phyloP scores from a whole-genome alignment of 257 asterid species.

The Solanum sitiens region DNA sequence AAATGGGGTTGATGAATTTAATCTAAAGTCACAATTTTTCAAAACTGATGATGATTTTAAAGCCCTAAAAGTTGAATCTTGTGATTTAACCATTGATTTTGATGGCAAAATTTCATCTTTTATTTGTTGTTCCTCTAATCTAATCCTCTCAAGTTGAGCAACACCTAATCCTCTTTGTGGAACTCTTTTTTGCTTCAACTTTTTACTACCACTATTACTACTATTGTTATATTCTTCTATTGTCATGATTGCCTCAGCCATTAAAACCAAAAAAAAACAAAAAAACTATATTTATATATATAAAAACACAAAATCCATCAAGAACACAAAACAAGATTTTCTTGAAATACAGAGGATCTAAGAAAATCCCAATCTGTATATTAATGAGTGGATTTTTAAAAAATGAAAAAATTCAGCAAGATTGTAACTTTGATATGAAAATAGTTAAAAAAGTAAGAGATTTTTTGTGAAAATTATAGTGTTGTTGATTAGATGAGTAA shows the following conservation, averaged over 20 bases:
- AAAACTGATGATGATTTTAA: constrained; percentile 13
- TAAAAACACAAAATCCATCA: constrained; percentile 23
- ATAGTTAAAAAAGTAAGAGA: too few relatives aligned
- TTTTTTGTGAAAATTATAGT: not conserved
- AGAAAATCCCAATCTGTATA: constrained; percentile 2
- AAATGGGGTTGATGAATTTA: constrained; percentile 27
- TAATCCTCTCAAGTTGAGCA: constrained; percentile 87
- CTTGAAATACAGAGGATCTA: constrained; percentile 34
- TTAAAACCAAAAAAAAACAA: constrained; percentile 10
- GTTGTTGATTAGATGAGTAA: not conserved
- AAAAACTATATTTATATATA: not conserved
- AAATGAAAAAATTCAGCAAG: constrained; percentile 18
- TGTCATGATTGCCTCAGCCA: constrained; percentile 48
- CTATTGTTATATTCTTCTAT: constrained; percentile 43
- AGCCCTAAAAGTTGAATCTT: constrained; percentile 26
- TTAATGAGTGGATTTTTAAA: constrained; percentile 18
- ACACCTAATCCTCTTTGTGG: constrained; percentile 95
- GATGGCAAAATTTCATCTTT: constrained; percentile 28
- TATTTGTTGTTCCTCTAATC: constrained; percentile 61
- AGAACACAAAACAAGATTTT: constrained; percentile 6
- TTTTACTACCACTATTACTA: constrained; percentile 31
- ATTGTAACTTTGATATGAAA: not conserved
- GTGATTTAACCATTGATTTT: constrained; percentile 11
- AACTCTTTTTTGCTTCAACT: constrained; percentile 60
- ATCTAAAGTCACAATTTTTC: constrained; percentile 21